Evolutionary conservation across 345 rosid species (phyloP), one percentile per base, ranked within the genome.

Genomic region (Ailanthus altissimus): DNA sequence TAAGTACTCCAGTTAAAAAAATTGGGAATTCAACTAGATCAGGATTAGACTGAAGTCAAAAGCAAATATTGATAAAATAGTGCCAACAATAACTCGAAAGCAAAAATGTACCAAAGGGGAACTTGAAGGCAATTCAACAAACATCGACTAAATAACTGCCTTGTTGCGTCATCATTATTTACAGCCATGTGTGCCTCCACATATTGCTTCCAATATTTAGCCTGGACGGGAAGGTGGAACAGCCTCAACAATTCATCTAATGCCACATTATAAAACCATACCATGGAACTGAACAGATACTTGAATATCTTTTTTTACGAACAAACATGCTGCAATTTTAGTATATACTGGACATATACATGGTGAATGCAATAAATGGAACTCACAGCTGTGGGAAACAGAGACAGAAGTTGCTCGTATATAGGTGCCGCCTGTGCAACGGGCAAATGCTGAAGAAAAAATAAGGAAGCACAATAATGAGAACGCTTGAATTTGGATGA

Each of bases 141-240:
- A 80, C 98, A 96, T 54, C 97, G 90, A 81, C 98, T 92, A 88
- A 96, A 96, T 79, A 96, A 90, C 81, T 89, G 97, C 77, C 84
- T 96, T n/a, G 90, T 89, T 72, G 98, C 97, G 81, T 90, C 98
- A 51, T 92, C 99, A 80, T 93, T 92, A 79, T 87, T 92, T 32
- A 78, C 90, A 74, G 89, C 87, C 97, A 96, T 93, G 71, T 88
- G 83, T 46, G 93, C 97, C 85, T 96, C 98, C 77, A 92, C 97
- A 79, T 96, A 96, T 71, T 95, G 99, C 90, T 91, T 93, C 98
- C 99, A 95, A 81, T 81, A 92, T 80, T 93, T 92, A 42, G 98
- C 97, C 99, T 95, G 84, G 58, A 82, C 38, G 82, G 82, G 23
- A 28, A 70, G n/a, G 73, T 12, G 47, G 26, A 78, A 54, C 50